Conservation (phyloP, 2,329 filamentous ascomycete species). For the Neonectria hederae region DNA sequence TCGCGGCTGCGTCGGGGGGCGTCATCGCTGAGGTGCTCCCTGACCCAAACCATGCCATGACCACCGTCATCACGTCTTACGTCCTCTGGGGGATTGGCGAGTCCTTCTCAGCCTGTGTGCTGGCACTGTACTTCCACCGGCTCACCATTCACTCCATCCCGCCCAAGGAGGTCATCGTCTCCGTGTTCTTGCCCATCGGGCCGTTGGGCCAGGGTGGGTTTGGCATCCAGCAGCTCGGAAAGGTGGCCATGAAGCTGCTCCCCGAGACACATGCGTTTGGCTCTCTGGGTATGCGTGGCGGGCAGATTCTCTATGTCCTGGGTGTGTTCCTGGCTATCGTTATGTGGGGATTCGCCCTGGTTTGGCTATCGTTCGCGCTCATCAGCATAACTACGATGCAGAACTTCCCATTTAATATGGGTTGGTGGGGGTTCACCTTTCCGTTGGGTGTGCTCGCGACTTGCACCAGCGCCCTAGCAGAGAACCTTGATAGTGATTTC, state of each 20-base stretch:
- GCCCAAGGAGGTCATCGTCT: slow-evolving; percentile 73
- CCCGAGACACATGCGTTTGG: slow-evolving; percentile 56
- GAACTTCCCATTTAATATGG: slow-evolving; percentile 57
- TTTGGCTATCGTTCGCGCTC: slow-evolving; percentile 56
- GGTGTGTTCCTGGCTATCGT: slow-evolving; percentile 58
- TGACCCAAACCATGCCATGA: slow-evolving; percentile 63
- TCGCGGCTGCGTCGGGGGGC: slow-evolving; percentile 72
- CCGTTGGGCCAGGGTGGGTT: slow-evolving; percentile 74
- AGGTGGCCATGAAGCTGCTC: slow-evolving; percentile 55
- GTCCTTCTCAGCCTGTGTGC: slow-evolving; percentile 66
- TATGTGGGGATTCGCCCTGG: slow-evolving; percentile 57
- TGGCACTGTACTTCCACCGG: slow-evolving; percentile 76
- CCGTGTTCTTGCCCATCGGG: slow-evolving; percentile 72
- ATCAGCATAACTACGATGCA: slow-evolving; percentile 53
- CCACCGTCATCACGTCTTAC: slow-evolving; percentile 72
- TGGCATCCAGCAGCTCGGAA: slow-evolving; percentile 62
- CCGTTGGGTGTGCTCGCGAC: slow-evolving; percentile 56
- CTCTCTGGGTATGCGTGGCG: slow-evolving; percentile 49
- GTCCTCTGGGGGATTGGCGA: slow-evolving; percentile 74
- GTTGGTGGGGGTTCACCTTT: slow-evolving; percentile 60
- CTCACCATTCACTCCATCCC: slow-evolving; percentile 73
- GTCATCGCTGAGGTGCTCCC: slow-evolving; percentile 69
- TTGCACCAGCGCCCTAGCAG: slow-evolving; percentile 51
- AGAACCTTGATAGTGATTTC: slow-evolving; percentile 54
- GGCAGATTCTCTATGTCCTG: slow-evolving; percentile 64